Evolutionary conservation across 2,329 filamentous ascomycete genomes (phyloP).

Genomic region (Fusarium sp.): DNA sequence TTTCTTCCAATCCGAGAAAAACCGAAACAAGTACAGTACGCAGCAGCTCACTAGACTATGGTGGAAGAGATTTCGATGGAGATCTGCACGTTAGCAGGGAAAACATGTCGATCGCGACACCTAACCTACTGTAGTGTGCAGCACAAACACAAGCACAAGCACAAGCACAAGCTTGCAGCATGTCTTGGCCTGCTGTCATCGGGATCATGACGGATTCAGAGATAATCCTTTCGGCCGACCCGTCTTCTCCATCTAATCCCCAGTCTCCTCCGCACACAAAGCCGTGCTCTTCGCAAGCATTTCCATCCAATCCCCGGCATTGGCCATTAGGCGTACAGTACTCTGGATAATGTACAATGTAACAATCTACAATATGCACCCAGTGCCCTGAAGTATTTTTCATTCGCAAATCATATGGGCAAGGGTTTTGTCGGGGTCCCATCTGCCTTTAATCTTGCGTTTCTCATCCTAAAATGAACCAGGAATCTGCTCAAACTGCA

Average conservation of each 20-base stretch:
- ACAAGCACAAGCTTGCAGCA: slow-evolving; percentile 12
- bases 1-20: slow-evolving; percentile 25
- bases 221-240: slow-evolving; percentile 37
- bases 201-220: slow-evolving; percentile 29
- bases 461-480: neutral
- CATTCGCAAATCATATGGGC: slow-evolving; percentile 3
- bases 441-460: neutral
- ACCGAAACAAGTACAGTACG: slow-evolving; percentile 3
- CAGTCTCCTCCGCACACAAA: slow-evolving; percentile 34
- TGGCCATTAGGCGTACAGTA: neutral
- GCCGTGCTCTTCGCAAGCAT: slow-evolving; percentile 27
- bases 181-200: slow-evolving; percentile 12
- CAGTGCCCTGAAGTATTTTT: slow-evolving; percentile 5
- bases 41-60: neutral
- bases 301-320: slow-evolving; percentile 41
- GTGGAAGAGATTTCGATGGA: neutral
- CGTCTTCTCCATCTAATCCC: slow-evolving; percentile 29
- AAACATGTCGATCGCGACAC: slow-evolving; percentile 16
- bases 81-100: slow-evolving; percentile 14
- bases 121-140: neutral
- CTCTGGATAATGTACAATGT: neutral
- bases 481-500: neutral
- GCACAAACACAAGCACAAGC: slow-evolving; percentile 21
- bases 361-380: neutral
- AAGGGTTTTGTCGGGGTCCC: slow-evolving; percentile 8